Conservation (phyloP, 176 grass and related monocot genomes). For the Rhynchospora pubera region DNA sequence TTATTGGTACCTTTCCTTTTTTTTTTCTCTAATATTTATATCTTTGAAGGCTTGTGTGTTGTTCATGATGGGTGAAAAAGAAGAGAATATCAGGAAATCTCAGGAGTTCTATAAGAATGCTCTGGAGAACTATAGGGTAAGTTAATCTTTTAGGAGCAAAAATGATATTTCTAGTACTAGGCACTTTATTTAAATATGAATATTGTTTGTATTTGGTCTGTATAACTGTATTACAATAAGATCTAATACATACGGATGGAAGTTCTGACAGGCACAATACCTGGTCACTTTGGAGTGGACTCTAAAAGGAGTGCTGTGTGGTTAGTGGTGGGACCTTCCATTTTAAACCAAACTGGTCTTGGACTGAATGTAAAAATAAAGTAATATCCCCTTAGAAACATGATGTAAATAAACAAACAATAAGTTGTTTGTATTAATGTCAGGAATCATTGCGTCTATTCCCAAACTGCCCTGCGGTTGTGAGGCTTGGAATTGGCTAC, state of each 20-base stretch:
- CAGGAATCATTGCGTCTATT: slow-evolving; percentile 64
- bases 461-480: slow-evolving; percentile 59
- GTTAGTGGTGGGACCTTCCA: slow-evolving; percentile 15
- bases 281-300: neutral
- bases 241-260: neutral
- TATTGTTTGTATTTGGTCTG: neutral
- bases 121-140: slow-evolving; percentile 82
- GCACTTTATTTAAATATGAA: neutral
- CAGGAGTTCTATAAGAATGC: slow-evolving; percentile 70
- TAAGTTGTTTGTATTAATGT: slow-evolving; percentile 3
- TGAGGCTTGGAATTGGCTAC: slow-evolving; percentile 89
- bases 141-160: neutral
- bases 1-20: neutral
- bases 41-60: slow-evolving; percentile 77
- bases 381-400: neutral
- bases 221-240: neutral
- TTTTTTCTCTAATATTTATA: neutral
- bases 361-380: neutral
- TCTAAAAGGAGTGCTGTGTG: neutral
- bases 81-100: slow-evolving; percentile 78
- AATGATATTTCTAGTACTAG: neutral
- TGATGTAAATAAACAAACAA: neutral
- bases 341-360: neutral
- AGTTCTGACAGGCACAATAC: neutral
- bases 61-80: slow-evolving; percentile 66